Conservation (phyloP, 352 stramenopile genomes). For the Pythium dissotocum region DNA sequence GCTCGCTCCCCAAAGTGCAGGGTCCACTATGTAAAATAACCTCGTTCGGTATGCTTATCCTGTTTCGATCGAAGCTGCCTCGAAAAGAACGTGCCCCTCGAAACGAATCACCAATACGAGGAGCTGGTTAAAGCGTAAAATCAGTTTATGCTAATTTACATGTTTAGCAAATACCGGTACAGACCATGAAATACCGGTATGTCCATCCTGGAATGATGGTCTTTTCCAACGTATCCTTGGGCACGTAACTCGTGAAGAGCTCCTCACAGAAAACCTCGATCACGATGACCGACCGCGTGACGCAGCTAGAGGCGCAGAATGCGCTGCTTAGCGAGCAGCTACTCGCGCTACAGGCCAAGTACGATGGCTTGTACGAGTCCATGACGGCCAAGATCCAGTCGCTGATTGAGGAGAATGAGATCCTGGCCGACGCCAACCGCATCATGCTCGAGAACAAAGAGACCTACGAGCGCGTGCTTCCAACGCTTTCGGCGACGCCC, state of each 20-base stretch:
- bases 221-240: background rate
- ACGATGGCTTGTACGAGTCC: constrained; percentile 38
- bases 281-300: constrained; percentile 9
- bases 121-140: too few species aligned
- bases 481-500: constrained; percentile 8
- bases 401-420: constrained; percentile 73
- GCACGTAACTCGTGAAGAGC: background rate
- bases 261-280: background rate
- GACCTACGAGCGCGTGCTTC: constrained; percentile 30
- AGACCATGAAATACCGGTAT: background rate
- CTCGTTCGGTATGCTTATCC: background rate
- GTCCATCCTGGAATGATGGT: background rate
- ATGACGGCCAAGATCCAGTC: constrained; percentile 46
- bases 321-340: constrained; percentile 45
- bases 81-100: too few species aligned
- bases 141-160: too few species aligned
- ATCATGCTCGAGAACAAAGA: constrained; percentile 58
- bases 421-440: constrained; percentile 72
- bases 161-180: background rate
- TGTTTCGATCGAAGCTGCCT: too few species aligned
- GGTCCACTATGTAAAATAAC: background rate
- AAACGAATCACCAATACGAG: too few species aligned
- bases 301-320: constrained; percentile 44
- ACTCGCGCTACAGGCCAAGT: constrained; percentile 48
- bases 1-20: background rate